A percentile compares a stretch with the other conserved stretches of the same genome.
Evolutionary conservation across 192 early-diverging fungal species (phyloP).

Genomic region (Linnemannia zychae): DNA sequence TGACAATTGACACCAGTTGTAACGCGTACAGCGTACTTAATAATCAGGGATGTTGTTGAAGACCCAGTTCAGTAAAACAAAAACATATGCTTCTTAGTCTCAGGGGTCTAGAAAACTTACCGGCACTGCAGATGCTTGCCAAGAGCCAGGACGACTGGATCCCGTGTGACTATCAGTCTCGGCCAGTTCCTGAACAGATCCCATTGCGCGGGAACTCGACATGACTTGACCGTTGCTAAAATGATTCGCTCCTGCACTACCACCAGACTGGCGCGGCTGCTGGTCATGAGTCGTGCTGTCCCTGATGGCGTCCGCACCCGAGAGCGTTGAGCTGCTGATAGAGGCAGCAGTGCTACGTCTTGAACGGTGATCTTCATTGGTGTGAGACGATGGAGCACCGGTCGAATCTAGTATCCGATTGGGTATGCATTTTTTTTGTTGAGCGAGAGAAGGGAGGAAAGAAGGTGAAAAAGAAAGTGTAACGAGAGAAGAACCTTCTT

Average conservation of each 20-base stretch:
- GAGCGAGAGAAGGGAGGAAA: background rate
- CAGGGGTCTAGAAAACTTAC: slow-evolving; percentile 10
- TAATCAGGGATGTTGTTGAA: background rate
- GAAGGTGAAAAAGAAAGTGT: background rate
- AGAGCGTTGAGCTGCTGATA: slow-evolving; percentile 4
- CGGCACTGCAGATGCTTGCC: slow-evolving; percentile 31
- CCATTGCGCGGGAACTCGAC: background rate
- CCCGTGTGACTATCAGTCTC: slow-evolving; percentile 24
- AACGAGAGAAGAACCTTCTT: background rate
- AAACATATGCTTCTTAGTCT: background rate
- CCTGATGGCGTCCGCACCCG: background rate
- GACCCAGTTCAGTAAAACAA: too few relatives aligned
- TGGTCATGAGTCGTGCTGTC: background rate
- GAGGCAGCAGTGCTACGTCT: slow-evolving; percentile 1
- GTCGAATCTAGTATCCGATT: background rate
- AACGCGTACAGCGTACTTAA: background rate
- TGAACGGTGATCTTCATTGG: background rate
- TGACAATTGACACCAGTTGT: background rate
- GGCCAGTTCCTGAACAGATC: slow-evolving; percentile 12
- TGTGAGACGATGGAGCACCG: background rate
- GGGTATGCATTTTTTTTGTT: background rate
- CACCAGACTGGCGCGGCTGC: background rate
- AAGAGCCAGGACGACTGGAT: slow-evolving; percentile 33
- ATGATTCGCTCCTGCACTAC: background rate
- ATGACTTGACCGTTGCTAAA: background rate